A percentile compares a stretch with the other conserved stretches of the same genome.
These are phyloP conservation scores for Cucurbita argyrosperma DNA, from an alignment of 306 rosid species.

Conservation along the genomic window DNA sequence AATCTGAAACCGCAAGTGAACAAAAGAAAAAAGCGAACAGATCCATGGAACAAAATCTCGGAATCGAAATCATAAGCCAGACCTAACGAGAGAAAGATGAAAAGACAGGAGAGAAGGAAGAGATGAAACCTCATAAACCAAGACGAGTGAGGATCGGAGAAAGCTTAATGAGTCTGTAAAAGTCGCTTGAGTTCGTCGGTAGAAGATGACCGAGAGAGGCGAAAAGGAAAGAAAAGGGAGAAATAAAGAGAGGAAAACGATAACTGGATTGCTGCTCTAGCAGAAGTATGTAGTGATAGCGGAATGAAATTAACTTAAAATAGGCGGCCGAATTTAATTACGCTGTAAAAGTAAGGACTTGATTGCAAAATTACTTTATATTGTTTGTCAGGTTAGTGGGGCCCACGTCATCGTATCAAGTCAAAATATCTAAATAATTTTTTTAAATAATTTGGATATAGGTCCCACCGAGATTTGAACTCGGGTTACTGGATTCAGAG, in stretches of 20 bases:
- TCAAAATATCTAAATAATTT: too few relatives aligned
- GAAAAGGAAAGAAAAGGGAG: background rate
- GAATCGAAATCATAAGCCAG: background rate
- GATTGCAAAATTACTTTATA: background rate
- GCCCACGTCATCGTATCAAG: background rate
- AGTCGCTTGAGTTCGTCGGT: constrained; percentile 16
- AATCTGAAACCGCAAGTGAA: background rate
- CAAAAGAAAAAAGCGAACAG: constrained; percentile 1
- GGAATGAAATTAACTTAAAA: background rate
- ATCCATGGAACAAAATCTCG: constrained; percentile 8
- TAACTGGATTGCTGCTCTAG: background rate
- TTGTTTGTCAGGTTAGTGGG: background rate
- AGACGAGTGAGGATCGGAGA: constrained; percentile 66
- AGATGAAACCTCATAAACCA: constrained; percentile 82
- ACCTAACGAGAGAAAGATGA: background rate
- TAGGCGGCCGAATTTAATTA: background rate
- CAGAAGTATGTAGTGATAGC: background rate
- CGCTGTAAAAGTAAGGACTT: background rate
- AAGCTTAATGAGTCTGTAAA: constrained; percentile 37
- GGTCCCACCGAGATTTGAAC: too few relatives aligned
- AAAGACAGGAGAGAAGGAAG: background rate
- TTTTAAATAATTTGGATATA: too few relatives aligned
- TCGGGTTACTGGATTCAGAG: too few relatives aligned
- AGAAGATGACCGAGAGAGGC: background rate
- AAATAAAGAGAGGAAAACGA: background rate